These are phyloP conservation scores for Dioscorea alata DNA, from an alignment of 106 monocot species.

Conservation along the genomic window DNA sequence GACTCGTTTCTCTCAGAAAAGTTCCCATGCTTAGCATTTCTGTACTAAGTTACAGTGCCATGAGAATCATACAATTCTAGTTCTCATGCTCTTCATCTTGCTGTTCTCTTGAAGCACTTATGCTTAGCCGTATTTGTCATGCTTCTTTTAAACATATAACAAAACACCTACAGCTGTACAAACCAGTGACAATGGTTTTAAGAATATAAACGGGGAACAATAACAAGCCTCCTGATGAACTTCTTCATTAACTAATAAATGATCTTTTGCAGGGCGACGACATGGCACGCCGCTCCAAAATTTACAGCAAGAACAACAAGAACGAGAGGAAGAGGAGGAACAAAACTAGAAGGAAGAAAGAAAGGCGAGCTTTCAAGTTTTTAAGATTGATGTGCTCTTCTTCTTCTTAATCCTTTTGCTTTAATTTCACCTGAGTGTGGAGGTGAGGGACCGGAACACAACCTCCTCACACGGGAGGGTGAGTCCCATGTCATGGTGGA, in stretches of 20 bases:
- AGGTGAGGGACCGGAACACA: slow-evolving; percentile 45
- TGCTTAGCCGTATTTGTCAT: too few species aligned
- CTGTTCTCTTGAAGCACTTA: too few species aligned
- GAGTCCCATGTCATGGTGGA: slow-evolving; percentile 53
- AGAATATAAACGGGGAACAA: neutral
- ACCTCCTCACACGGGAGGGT: slow-evolving; percentile 61
- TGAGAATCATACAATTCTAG: too few species aligned
- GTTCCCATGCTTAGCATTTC: too few species aligned
- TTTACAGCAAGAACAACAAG: neutral
- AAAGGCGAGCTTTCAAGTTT: too few species aligned
- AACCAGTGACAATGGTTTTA: neutral
- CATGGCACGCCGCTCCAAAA: slow-evolving; percentile 3
- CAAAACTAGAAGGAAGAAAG: neutral
- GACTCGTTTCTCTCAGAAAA: too few species aligned
- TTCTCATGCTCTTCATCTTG: too few species aligned
- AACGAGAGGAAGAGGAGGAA: neutral
- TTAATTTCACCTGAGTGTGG: slow-evolving; percentile 1
- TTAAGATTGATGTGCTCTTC: too few species aligned
- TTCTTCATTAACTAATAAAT: neutral
- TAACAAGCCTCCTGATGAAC: neutral
- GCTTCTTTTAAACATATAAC: too few species aligned
- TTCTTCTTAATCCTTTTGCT: too few species aligned
- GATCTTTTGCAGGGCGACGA: slow-evolving; percentile 5
- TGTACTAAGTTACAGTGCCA: too few species aligned
- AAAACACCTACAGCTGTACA: neutral